Evolutionary conservation across 345 rosid genomes (phyloP).

Genomic region (Eucalyptus shirleyi): DNA sequence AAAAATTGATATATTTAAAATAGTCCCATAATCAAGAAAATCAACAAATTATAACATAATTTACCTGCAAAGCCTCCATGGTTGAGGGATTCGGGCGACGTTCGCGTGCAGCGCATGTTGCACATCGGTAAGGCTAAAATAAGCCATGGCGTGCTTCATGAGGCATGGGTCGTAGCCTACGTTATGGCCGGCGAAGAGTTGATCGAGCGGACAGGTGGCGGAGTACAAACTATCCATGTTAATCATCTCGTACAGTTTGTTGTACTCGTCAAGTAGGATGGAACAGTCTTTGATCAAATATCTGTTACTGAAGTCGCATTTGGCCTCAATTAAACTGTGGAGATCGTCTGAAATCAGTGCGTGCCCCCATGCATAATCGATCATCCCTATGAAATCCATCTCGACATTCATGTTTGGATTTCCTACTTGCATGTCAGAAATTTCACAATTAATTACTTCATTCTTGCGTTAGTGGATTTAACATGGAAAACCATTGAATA

Average conservation of each 20-base stretch:
- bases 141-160: constrained; percentile 49
- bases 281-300: background rate
- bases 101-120: constrained; percentile 91
- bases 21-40: too few relatives aligned
- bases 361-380: background rate
- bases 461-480: too few relatives aligned
- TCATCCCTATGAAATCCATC: background rate
- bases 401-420: constrained; percentile 1
- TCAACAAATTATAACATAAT: too few relatives aligned
- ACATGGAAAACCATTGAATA: background rate
- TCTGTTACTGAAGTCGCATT: background rate
- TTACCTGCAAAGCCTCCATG: constrained; percentile 23
- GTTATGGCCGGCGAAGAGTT: background rate
- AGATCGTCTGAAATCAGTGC: background rate
- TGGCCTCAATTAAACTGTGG: background rate
- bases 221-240: background rate
- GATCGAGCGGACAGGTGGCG: background rate
- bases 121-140: constrained; percentile 77
- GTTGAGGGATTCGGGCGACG: constrained; percentile 42
- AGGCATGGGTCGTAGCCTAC: constrained; percentile 93
- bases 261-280: background rate
- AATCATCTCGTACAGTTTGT: background rate
- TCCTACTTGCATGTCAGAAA: background rate
- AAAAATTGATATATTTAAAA: too few relatives aligned
- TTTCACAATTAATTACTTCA: too few relatives aligned